These are phyloP conservation scores for Neofusicoccum cordaticola DNA, from an alignment of 2,329 filamentous ascomycete genomes.

Conservation along the genomic window DNA sequence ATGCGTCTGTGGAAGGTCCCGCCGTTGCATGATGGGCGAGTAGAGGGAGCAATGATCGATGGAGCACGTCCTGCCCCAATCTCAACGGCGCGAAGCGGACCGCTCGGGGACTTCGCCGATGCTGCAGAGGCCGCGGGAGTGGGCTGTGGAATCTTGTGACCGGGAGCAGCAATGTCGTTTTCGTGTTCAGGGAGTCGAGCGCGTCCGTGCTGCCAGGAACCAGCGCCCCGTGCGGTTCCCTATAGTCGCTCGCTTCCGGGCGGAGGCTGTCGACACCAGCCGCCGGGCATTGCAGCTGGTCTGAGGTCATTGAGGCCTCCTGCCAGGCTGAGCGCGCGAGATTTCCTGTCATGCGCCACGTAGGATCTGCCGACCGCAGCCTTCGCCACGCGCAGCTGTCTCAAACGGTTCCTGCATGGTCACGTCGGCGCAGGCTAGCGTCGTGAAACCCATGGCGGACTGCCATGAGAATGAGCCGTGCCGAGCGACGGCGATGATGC, in stretches of 20 bases:
- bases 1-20: conserved; percentile 5
- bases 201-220: conserved; percentile 1
- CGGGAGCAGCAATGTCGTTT: background rate
- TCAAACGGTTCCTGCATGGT: background rate
- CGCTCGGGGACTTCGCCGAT: background rate
- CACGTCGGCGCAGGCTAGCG: background rate
- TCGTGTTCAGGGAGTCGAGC: conserved; percentile 1
- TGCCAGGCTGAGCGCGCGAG: background rate
- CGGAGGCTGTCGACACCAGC: background rate
- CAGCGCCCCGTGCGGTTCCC: background rate
- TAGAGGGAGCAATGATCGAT: background rate
- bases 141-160: background rate
- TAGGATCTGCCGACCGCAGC: background rate
- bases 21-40: background rate
- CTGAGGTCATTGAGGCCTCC: background rate
- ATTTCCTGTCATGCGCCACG: conserved; percentile 8
- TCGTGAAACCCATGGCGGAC: background rate
- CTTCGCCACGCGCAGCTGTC: background rate
- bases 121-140: background rate
- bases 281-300: background rate
- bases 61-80: background rate
- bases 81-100: background rate
- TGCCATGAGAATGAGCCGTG: background rate
- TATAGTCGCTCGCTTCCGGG: background rate
- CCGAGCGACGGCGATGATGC: background rate